Base-by-base conservation (phyloP, 2,329 filamentous ascomycete species). In the Scopulariopsis brevicaulis region DNA sequence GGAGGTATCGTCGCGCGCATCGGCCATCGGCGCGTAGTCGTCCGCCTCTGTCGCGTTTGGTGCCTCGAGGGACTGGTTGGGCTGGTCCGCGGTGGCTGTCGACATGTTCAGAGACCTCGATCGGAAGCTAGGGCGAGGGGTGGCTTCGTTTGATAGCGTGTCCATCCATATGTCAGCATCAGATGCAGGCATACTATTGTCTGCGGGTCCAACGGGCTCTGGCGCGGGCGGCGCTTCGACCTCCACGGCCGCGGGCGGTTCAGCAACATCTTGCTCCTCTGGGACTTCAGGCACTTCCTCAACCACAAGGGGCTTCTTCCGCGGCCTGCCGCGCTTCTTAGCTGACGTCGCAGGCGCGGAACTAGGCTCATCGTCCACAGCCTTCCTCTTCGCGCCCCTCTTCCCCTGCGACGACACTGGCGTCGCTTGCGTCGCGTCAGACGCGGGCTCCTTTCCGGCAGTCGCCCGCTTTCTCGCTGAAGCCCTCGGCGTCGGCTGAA, bases 101-200 rank as follows among this genome's bases (percentile, higher is more conserved):
- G 48, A 40, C 14, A 53, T 14, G 34, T 53, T 57, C 8, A 53
- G 35, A 25, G 55, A 53, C 48, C 34, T 25, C 46, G 58, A 55
- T 28, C 59, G 64, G 37, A 59, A 62, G 46, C 61, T 40, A 20
- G 68, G 64, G 25, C 63, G 66, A 10, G 73, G 73, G 0, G 72
- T 74, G 15, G 65, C 64, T 35, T 74, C 66, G 48, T 76, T 67
- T 1, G 71, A 71, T 43, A 74, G 52, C 7, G 71, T 72, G 32
- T 70, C 69, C 64, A 78, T 72, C 76, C 76, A 78, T 22, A 77
- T 72, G 62, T 78, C 76, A 0, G 73, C 73, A 40, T 74, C 68
- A n/a, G 63, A 65, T n/a, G 67, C 66, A 2, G 64, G 67, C 25
- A 65, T 58, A 25, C 65, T 67, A 32, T 56, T 60, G 3, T 61